Evolutionary conservation across 805 yeast genomes (phyloP).

Genomic region (Wickerhamiella slavikovae): DNA sequence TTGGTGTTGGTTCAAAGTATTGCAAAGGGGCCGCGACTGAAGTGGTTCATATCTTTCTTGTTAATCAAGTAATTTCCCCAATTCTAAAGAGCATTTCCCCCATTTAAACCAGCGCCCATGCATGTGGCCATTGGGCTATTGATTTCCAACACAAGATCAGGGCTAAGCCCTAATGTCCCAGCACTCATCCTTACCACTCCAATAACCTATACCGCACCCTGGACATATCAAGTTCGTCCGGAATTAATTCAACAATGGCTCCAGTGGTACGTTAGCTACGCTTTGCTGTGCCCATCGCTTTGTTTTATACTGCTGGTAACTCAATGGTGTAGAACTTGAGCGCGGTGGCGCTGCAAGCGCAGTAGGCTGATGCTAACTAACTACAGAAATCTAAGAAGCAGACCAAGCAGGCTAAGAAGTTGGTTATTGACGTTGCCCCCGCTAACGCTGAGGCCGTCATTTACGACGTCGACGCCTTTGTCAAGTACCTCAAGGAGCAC

Average conservation of each 20-base stretch:
- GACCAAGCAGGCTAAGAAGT: constrained; percentile 57
- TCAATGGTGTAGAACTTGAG: constrained; percentile 1
- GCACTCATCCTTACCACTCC: too few species aligned
- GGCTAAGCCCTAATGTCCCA: too few species aligned
- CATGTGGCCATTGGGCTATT: too few species aligned
- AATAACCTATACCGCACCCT: too few species aligned
- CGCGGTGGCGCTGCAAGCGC: constrained; percentile 22
- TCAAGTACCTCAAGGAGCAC: constrained; percentile 95
- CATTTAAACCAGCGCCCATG: too few species aligned
- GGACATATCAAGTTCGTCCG: too few species aligned
- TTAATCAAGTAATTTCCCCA: too few species aligned
- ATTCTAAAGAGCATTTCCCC: too few species aligned
- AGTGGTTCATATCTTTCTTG: too few species aligned
- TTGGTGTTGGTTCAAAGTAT: too few species aligned
- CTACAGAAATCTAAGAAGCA: constrained; percentile 31
- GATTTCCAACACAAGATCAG: too few species aligned
- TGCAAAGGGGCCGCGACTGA: too few species aligned
- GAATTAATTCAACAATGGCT: constrained; percentile 50
- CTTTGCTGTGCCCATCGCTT: constrained; percentile 20
- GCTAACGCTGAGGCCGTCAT: constrained; percentile 95
- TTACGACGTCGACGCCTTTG: constrained; percentile 95
- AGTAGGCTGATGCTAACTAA: constrained; percentile 47
- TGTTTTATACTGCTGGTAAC: background rate
- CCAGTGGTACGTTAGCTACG: constrained; percentile 62
- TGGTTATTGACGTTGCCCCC: constrained; percentile 88